Base-by-base conservation (phyloP, 208 protist species). In the Crithidia brevicula region DNA sequence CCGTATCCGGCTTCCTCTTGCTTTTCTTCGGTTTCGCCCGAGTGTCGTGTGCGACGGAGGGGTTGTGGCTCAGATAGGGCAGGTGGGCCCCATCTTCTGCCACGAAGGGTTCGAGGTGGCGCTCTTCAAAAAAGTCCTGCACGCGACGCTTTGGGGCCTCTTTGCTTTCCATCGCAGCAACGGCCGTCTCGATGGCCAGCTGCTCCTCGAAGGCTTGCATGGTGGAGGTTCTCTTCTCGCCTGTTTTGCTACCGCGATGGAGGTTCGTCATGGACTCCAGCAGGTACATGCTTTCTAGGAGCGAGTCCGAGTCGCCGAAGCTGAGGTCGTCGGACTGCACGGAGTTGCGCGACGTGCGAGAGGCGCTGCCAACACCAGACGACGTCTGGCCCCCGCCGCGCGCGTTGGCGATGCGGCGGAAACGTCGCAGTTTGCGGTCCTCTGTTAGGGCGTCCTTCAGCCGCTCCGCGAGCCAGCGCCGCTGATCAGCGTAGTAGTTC, bases 51-150 rank as follows among this genome's bases (percentile, higher is more conserved):
- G 36, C 25, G 22, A 20, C 13, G 15, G 61, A 46, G 50, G 36
- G 23, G 49, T 34, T 34, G 33, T 27, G 15, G 45, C n/a, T 64
- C 20, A 49, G 27, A 0, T 56, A n/a, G 15, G 56, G 59, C n/a
- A 57, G 27, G 53, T 74, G 59, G 10, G 59, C 64, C 18, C 38
- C 47, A 18, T 79, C 75, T 16, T 74, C 36, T 11, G 71, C 45
- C 20, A 65, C 58, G 60, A 93, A 90, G 2, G 79, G 60, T 18
- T 90, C 81, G 27, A 93, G 73, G 6, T 78, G 81, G 50, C 82
- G 83, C 23, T 88, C 70, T 40, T 82, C 65, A 73, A 93, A 93
- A 57, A 93, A 93, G 68, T 93, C 87, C n/a, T 65, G 63, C 42
- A 70, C 28, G 25, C 73, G 68, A 3, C 57, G 56, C 57, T 72